A percentile compares a stretch with the other conserved stretches of the same genome.
phyloP scores from a whole-genome alignment of 208 protist genomes.

The Leishmania arabica region DNA sequence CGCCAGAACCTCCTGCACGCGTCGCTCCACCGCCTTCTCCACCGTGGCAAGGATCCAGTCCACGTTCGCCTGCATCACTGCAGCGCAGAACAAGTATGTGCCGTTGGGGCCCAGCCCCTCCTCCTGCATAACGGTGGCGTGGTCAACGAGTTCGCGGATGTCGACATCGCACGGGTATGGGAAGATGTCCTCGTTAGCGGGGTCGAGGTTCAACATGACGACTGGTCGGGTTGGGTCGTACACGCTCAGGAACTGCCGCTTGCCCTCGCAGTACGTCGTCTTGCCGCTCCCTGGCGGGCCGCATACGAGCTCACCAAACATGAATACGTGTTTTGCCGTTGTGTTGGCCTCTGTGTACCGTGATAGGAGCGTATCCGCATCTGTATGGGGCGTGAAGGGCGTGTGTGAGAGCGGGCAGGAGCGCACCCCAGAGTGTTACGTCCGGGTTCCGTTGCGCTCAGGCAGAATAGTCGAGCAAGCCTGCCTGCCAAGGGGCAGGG shows the following conservation, averaged over 20 bases:
- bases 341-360: neutral
- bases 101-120: slow-evolving; percentile 98
- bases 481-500: neutral
- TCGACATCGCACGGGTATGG: slow-evolving; percentile 95
- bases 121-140: slow-evolving; percentile 92
- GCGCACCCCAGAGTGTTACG: neutral
- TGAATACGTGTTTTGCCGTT: slow-evolving; percentile 9
- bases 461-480: neutral
- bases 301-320: slow-evolving; percentile 97
- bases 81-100: slow-evolving; percentile 96
- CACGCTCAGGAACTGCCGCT: slow-evolving; percentile 94
- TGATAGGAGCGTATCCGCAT: neutral
- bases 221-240: slow-evolving; percentile 88
- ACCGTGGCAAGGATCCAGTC: slow-evolving; percentile 78
- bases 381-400: neutral
- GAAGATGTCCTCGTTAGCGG: slow-evolving; percentile 97
- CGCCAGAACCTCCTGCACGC: slow-evolving; percentile 55
- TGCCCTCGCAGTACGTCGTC: slow-evolving; percentile 97
- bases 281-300: slow-evolving; percentile 96
- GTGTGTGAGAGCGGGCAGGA: neutral
- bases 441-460: neutral
- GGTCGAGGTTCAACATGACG: slow-evolving; percentile 97
- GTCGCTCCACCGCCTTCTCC: slow-evolving; percentile 60
- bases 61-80: slow-evolving; percentile 89
- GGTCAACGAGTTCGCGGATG: slow-evolving; percentile 91